These are phyloP conservation scores for Pleomassaria siparia DNA, from an alignment of 2,329 filamentous ascomycete genomes.

Conservation along the genomic window DNA sequence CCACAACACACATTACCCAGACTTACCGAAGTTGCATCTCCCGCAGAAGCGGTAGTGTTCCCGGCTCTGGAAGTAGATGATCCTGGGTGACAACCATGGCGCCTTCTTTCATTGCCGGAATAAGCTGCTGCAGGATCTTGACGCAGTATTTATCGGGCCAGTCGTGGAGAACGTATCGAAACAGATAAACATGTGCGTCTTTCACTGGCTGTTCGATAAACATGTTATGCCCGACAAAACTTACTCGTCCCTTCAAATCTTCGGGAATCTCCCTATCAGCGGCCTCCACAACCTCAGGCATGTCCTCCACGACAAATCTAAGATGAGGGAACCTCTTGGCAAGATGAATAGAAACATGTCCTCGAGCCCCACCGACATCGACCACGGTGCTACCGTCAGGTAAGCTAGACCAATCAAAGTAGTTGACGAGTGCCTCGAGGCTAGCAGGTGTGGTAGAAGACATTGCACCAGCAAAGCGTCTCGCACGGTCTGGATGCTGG, in stretches of 20 bases:
- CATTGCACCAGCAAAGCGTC: constrained; percentile 10
- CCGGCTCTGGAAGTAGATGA: too few relatives aligned
- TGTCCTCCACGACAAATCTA: constrained; percentile 11
- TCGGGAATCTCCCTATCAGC: constrained; percentile 4
- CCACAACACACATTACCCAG: too few relatives aligned
- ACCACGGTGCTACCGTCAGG: constrained; percentile 5
- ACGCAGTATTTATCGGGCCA: constrained; percentile 27
- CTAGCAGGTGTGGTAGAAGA: background rate
- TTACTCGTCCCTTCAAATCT: constrained; percentile 1
- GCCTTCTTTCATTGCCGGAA: background rate
- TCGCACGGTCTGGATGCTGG: constrained; percentile 4
- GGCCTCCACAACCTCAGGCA: constrained; percentile 3
- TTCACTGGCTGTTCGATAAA: constrained; percentile 12
- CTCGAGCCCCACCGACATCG: constrained; percentile 14
- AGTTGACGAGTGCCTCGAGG: constrained; percentile 4
- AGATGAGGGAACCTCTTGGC: constrained; percentile 6
- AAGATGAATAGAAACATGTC: constrained; percentile 7
- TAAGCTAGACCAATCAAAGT: constrained; percentile 1
- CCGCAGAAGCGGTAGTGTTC: too few relatives aligned
- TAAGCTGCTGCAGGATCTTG: background rate
- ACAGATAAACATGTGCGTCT: constrained; percentile 40
- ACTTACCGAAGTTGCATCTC: too few relatives aligned
- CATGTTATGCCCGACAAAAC: constrained; percentile 12
- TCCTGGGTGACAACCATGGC: too few relatives aligned
- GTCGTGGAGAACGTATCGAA: constrained; percentile 46